Percentiles rank a stretch among this genome's conserved stretches.
Conservation (phyloP, 2,329 filamentous ascomycete genomes). For the Neophaeococcomyces aloes region DNA sequence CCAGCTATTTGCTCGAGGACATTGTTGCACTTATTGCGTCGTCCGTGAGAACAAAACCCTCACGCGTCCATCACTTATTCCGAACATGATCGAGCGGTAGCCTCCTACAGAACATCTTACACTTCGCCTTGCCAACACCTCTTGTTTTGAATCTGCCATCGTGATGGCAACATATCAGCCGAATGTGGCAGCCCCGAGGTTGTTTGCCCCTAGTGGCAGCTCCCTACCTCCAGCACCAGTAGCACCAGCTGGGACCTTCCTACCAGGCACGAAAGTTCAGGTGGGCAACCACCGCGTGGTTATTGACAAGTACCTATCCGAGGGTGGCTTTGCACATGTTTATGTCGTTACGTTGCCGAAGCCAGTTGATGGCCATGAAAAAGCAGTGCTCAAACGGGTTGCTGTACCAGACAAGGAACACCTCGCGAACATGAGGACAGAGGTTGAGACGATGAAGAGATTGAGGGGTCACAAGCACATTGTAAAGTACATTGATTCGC, state of each 20-base stretch:
- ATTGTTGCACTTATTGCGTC: background rate
- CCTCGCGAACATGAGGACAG: slow-evolving; percentile 88
- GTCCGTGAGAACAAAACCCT: no score
- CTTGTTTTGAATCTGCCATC: background rate
- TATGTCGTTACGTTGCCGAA: slow-evolving; percentile 84
- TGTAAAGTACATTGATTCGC: slow-evolving; percentile 96
- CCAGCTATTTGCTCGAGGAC: background rate
- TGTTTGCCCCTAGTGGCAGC: slow-evolving; percentile 11
- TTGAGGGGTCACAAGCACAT: slow-evolving; percentile 93
- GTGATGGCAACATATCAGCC: slow-evolving; percentile 21
- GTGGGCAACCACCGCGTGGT: slow-evolving; percentile 85
- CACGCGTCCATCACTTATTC: background rate
- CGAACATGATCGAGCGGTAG: slow-evolving; percentile 10
- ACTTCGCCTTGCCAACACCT: background rate
- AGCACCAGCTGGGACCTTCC: slow-evolving; percentile 70
- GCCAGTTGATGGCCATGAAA: slow-evolving; percentile 64
- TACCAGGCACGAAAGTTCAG: slow-evolving; percentile 90
- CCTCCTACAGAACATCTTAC: background rate
- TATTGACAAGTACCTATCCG: slow-evolving; percentile 94
- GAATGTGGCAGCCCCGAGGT: slow-evolving; percentile 14
- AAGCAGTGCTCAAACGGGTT: slow-evolving; percentile 84
- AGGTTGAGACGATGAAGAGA: slow-evolving; percentile 99
- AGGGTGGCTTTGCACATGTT: slow-evolving; percentile 96
- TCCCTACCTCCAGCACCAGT: slow-evolving; percentile 23
- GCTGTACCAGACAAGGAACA: slow-evolving; percentile 94